phyloP scores from a whole-genome alignment of 495 filamentous ascomycete species.

The Hypomontagnella monticulosa region DNA sequence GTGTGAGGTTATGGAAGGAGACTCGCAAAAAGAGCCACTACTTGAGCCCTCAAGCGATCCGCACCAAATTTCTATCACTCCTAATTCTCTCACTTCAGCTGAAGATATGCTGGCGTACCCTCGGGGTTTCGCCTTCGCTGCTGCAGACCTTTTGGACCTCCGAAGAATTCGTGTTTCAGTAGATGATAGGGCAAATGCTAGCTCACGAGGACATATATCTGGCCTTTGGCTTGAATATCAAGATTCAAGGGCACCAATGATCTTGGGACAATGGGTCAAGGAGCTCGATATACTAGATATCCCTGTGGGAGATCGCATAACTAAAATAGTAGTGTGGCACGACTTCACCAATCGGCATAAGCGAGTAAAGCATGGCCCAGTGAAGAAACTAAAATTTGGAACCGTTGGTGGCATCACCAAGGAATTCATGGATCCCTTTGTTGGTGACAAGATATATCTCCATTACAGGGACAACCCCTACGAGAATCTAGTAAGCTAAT shows the following conservation, averaged over 20 bases:
- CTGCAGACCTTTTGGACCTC: constrained; percentile 1
- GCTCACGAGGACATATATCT: neutral
- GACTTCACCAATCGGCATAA: constrained; percentile 11
- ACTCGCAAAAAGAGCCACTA: neutral
- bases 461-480: constrained; percentile 17
- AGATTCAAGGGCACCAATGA: constrained; percentile 3
- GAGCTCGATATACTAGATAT: constrained; percentile 8
- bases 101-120: constrained; percentile 6
- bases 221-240: constrained; percentile 23
- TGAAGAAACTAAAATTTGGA: neutral
- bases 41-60: neutral
- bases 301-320: constrained; percentile 6
- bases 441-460: constrained; percentile 4
- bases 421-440: constrained; percentile 9
- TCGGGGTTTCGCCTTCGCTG: constrained; percentile 9
- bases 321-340: constrained; percentile 20
- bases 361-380: constrained; percentile 11
- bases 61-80: constrained; percentile 9
- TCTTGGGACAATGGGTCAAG: constrained; percentile 14
- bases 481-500: constrained; percentile 9
- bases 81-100: neutral
- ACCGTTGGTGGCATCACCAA: constrained; percentile 5
- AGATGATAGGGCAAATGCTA: neutral
- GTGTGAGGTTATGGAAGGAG: neutral
- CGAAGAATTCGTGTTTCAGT: constrained; percentile 15